Evolutionary conservation across 768 basidiomycete genomes (phyloP).

Genomic region (Termitomyces bulborhizus): DNA sequence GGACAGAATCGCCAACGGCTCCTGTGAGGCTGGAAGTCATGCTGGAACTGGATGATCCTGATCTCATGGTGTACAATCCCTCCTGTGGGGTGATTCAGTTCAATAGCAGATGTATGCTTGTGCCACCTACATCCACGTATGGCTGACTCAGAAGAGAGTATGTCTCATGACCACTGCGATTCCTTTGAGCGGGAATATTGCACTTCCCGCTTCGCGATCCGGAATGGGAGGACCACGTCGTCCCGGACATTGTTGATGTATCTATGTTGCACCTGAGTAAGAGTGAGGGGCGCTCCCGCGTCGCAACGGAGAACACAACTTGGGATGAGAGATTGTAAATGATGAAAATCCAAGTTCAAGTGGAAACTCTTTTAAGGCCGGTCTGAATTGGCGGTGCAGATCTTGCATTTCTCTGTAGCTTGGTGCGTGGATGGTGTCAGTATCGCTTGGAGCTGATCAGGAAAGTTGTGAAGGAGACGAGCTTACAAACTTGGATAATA

Average conservation of each 20-base stretch:
- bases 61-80: slow-evolving; percentile 17
- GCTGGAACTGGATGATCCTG: slow-evolving; percentile 35
- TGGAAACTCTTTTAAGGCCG: slow-evolving; percentile 35
- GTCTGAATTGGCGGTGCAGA: slow-evolving; percentile 38
- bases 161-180: slow-evolving; percentile 29
- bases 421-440: slow-evolving; percentile 19
- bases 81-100: neutral
- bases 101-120: neutral
- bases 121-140: slow-evolving; percentile 29
- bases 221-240: slow-evolving; percentile 25
- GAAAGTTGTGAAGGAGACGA: slow-evolving; percentile 19
- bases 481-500: slow-evolving; percentile 12
- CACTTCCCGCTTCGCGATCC: slow-evolving; percentile 24
- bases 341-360: slow-evolving; percentile 27
- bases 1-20: slow-evolving; percentile 51
- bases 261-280: slow-evolving; percentile 28
- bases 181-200: slow-evolving; percentile 23
- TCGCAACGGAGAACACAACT: slow-evolving; percentile 19
- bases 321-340: slow-evolving; percentile 24
- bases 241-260: slow-evolving; percentile 30
- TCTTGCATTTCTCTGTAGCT: slow-evolving; percentile 14
- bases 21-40: slow-evolving; percentile 51
- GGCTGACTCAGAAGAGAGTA: slow-evolving; percentile 24
- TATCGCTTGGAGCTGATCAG: slow-evolving; percentile 15
- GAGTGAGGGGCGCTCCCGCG: slow-evolving; percentile 26